phyloP scores from a whole-genome alignment of 2,329 filamentous ascomycete species.

The Leptographium galeiforme region DNA sequence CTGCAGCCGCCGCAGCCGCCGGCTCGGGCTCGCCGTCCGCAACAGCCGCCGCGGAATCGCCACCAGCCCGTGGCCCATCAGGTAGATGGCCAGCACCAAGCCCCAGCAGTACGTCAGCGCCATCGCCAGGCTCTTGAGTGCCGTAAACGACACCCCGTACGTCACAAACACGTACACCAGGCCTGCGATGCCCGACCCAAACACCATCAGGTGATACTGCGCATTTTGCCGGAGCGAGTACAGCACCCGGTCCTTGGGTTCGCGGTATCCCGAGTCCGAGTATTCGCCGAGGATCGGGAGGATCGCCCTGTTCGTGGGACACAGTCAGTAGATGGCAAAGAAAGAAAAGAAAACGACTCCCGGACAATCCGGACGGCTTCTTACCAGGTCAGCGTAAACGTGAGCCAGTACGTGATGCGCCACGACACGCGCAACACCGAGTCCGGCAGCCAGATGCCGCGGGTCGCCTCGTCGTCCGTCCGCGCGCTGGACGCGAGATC shows the following conservation, averaged over 20 bases:
- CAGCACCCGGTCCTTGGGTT: conserved; percentile 64
- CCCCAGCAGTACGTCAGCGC: conserved; percentile 92
- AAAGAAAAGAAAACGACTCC: neutral
- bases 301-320: conserved; percentile 51
- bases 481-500: conserved; percentile 80
- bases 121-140: conserved; percentile 78
- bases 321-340: neutral
- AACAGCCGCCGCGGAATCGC: conserved; percentile 75
- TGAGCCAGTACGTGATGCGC: conserved; percentile 95
- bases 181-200: conserved; percentile 56
- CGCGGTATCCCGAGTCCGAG: conserved; percentile 83
- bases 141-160: conserved; percentile 57
- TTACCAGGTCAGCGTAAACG: conserved; percentile 86
- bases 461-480: conserved; percentile 53
- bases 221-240: conserved; percentile 83
- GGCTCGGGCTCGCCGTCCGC: conserved; percentile 63
- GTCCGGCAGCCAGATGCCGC: conserved; percentile 79
- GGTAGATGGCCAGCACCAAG: conserved; percentile 78
- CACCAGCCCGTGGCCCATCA: conserved; percentile 95
- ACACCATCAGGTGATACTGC: conserved; percentile 71
- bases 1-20: conserved; percentile 62
- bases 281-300: conserved; percentile 90
- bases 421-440: conserved; percentile 72
- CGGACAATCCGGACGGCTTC: conserved; percentile 8
- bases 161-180: conserved; percentile 73